phyloP scores from a whole-genome alignment of 2,329 filamentous ascomycete genomes.

The Neofusicoccum sp. region DNA sequence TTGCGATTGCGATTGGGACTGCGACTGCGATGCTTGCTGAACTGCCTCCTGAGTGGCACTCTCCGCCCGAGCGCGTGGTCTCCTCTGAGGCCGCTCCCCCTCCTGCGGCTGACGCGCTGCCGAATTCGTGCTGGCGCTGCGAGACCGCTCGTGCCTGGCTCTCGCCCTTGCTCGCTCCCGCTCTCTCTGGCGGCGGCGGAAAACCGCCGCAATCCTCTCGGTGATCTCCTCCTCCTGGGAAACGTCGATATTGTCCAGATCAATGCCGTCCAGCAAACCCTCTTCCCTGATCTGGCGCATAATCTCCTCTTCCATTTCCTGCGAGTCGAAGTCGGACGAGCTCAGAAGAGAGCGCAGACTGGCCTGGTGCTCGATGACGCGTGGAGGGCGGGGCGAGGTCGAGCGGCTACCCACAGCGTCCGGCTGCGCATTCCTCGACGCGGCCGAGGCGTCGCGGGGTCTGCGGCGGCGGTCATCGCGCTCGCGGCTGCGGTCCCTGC shows the following conservation, averaged over 20 bases:
- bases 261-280: slow-evolving; percentile 81
- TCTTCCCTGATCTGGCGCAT: slow-evolving; percentile 85
- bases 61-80: slow-evolving; percentile 34
- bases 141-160: slow-evolving; percentile 39
- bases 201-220: slow-evolving; percentile 85
- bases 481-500: slow-evolving; percentile 34
- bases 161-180: slow-evolving; percentile 39
- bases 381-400: slow-evolving; percentile 26
- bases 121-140: slow-evolving; percentile 31
- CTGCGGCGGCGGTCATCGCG: slow-evolving; percentile 17
- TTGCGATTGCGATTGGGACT: not conserved
- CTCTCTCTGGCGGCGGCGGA: slow-evolving; percentile 70
- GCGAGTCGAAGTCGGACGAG: slow-evolving; percentile 70
- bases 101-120: slow-evolving; percentile 23
- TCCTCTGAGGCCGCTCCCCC: slow-evolving; percentile 31
- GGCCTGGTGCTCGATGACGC: slow-evolving; percentile 82
- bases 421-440: not conserved
- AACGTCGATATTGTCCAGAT: slow-evolving; percentile 81
- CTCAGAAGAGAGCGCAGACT: slow-evolving; percentile 83
- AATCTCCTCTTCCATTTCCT: slow-evolving; percentile 83
- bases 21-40: not conserved
- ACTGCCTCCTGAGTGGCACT: slow-evolving; percentile 29
- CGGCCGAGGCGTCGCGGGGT: slow-evolving; percentile 6
- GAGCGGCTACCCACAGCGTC: not conserved
- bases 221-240: slow-evolving; percentile 86